Evolutionary conservation across 306 rosid species (phyloP).

Genomic region (Trifolium fragiferum): DNA sequence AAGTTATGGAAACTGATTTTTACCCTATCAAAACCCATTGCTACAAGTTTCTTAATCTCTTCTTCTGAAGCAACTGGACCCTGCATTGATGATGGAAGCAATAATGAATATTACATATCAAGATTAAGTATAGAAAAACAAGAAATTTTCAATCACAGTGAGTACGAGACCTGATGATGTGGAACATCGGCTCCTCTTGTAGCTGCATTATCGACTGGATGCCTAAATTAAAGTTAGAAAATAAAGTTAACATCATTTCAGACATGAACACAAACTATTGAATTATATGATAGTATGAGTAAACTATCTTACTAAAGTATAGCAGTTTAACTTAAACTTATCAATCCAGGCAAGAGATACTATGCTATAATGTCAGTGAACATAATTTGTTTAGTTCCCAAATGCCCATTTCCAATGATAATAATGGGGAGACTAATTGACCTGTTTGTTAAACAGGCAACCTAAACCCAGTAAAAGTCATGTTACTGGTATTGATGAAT

Average conservation of each 20-base stretch:
- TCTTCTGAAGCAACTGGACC: constrained; percentile 72
- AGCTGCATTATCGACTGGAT: constrained; percentile 47
- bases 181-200: constrained; percentile 55
- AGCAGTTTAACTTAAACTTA: constrained; percentile 18
- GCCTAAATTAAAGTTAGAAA: constrained; percentile 58
- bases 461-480: constrained; percentile 19
- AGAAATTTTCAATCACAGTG: constrained; percentile 12
- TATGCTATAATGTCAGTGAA: constrained; percentile 4
- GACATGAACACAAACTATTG: constrained; percentile 27
- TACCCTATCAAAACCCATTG: constrained; percentile 99
- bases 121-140: constrained; percentile 37
- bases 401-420: constrained; percentile 16
- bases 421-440: neutral
- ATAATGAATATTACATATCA: constrained; percentile 35
- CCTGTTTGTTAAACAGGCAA: constrained; percentile 22
- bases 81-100: constrained; percentile 53
- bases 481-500: neutral
- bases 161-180: constrained; percentile 66
- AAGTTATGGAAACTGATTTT: constrained; percentile 22
- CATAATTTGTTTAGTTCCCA: constrained; percentile 14
- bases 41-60: constrained; percentile 72
- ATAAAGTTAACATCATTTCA: constrained; percentile 27
- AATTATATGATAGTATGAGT: constrained; percentile 22
- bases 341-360: constrained; percentile 23
- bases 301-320: constrained; percentile 16